These are phyloP conservation scores for Saprolegnia parasitica DNA, from an alignment of 352 stramenopile species.

Conservation along the genomic window DNA sequence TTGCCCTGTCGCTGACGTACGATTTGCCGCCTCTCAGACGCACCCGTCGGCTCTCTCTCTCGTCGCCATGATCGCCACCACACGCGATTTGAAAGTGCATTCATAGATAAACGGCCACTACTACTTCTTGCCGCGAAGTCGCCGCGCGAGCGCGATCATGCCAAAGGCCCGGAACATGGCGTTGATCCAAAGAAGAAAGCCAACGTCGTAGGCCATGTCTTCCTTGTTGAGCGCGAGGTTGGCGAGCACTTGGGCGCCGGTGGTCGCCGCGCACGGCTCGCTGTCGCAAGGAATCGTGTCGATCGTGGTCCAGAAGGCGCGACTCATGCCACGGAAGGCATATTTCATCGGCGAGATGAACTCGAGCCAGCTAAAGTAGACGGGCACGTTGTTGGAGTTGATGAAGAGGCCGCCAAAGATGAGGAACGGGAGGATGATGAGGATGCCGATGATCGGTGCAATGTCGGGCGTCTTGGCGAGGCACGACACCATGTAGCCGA, in stretches of 20 bases:
- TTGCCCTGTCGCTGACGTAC: too few relatives aligned
- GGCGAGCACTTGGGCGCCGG: background rate
- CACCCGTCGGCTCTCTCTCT: too few relatives aligned
- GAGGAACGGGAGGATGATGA: slow-evolving; percentile 41
- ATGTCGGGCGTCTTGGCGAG: slow-evolving; percentile 34
- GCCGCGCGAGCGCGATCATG: too few relatives aligned
- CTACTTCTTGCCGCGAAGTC: too few relatives aligned
- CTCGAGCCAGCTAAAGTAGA: slow-evolving; percentile 43
- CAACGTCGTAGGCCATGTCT: slow-evolving; percentile 1
- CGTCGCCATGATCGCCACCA: too few relatives aligned
- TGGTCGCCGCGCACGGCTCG: background rate
- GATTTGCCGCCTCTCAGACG: too few relatives aligned
- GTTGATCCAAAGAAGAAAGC: slow-evolving; percentile 3
- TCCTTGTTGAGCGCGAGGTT: background rate
- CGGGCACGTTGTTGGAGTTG: slow-evolving; percentile 37
- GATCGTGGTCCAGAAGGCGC: slow-evolving; percentile 25
- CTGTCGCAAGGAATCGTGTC: slow-evolving; percentile 5
- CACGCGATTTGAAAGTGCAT: too few relatives aligned
- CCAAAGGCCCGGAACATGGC: slow-evolving; percentile 17
- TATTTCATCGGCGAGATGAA: slow-evolving; percentile 48
- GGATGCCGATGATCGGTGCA: slow-evolving; percentile 36
- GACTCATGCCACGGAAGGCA: slow-evolving; percentile 33
- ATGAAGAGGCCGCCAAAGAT: slow-evolving; percentile 46
- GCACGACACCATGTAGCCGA: slow-evolving; percentile 41
- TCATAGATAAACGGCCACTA: too few relatives aligned